Evolutionary conservation across 257 asterid genomes (phyloP).

Genomic region (Solanum megistacrolobum): DNA sequence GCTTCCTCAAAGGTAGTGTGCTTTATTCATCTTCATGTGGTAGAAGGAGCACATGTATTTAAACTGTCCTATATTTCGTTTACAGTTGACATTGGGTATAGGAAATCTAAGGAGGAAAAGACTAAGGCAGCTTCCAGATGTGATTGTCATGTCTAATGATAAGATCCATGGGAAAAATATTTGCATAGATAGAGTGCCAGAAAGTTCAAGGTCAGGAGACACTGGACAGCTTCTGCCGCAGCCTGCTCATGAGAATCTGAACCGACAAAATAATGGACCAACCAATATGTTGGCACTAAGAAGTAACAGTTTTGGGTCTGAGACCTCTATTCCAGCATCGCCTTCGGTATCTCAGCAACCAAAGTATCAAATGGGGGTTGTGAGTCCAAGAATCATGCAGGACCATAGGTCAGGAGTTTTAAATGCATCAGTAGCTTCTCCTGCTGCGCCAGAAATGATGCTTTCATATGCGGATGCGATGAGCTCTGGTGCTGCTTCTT

Average conservation of each 20-base stretch:
- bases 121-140: constrained; percentile 56
- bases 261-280: constrained; percentile 44
- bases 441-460: constrained; percentile 56
- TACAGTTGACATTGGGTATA: constrained; percentile 65
- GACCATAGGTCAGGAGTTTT: constrained; percentile 59
- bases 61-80: background rate
- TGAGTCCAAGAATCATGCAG: constrained; percentile 61
- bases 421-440: constrained; percentile 54
- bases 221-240: constrained; percentile 44
- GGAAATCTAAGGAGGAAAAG: constrained; percentile 67
- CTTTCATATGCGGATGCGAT: constrained; percentile 41
- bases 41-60: background rate
- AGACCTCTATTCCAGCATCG: constrained; percentile 47
- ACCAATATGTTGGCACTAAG: constrained; percentile 43
- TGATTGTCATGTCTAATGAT: constrained; percentile 37
- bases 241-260: constrained; percentile 43
- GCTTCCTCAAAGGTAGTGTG: constrained; percentile 47
- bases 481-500: constrained; percentile 26
- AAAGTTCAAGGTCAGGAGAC: constrained; percentile 58
- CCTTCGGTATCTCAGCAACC: constrained; percentile 48
- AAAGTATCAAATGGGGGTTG: constrained; percentile 45
- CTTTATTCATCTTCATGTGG: background rate
- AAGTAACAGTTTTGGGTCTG: constrained; percentile 60
- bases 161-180: constrained; percentile 49
- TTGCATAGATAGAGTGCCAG: constrained; percentile 55